Evolutionary conservation across 2,329 filamentous ascomycete genomes (phyloP), one percentile per base, ranked within the genome.

Genomic region (Aspergillus pseudoviridinutans): DNA sequence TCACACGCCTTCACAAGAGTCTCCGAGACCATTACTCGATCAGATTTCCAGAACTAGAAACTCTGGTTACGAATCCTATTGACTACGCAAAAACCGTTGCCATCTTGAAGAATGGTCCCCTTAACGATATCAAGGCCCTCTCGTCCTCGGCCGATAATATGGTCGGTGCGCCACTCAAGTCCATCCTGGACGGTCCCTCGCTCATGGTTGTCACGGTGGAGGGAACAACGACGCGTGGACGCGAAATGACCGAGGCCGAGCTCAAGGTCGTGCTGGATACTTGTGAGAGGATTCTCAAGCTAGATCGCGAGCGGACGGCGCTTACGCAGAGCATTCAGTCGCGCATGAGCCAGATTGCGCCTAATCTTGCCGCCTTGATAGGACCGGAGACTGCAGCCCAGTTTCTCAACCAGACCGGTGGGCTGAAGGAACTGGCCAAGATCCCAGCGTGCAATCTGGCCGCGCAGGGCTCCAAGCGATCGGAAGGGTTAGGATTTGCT

Each of bases 201-300:
- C 79, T 97, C 67, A 97, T 99, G 92, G 91, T 95, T 60, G 92
- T 99, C 53, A 93, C 91, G 0, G 89, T 97, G 10, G 94, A 97
- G 77, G 93, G 92, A 29, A 96, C 92, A 4, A 94, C 90, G 2
- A 94, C 92, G 12, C 87, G 90, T 66, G 93, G 93, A 4, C 85
- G 86, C 32, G 85, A 91, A 51, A 86, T 99, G 75, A 84, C 83
- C 3, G 80, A 86, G n/a, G 79, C 85, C 4, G 91, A 96, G 72
- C 81, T 97, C 5, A 81, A 87, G 51, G 82, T 84, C 27, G 87
- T 97, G 22, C 78, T 88, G 28, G 82, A 84, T 53, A 93, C 92
- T 8, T 97, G 92, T 75, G 86, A 92, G 62, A 94, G 95, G 85
- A 88, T 91, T 9, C 81, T 97, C n/a, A 84, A 87, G 41, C 85